phyloP scores from a whole-genome alignment of 2,329 filamentous ascomycete genomes.

The Stromatinia cepivora region DNA sequence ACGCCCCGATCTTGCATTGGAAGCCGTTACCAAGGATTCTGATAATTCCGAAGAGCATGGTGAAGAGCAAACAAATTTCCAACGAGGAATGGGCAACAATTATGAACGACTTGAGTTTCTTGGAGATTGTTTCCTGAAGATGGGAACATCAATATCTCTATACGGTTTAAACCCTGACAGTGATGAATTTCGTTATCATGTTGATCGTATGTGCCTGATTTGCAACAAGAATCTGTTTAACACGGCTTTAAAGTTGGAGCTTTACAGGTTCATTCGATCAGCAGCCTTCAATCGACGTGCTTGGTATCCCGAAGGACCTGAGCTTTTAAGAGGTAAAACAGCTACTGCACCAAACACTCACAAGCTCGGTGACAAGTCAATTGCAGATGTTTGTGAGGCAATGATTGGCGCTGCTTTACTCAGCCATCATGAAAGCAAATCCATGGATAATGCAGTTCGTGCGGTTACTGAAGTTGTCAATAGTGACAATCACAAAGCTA shows the following conservation, averaged over 20 bases:
- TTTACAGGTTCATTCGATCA: slow-evolving; percentile 80
- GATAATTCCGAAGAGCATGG: slow-evolving; percentile 77
- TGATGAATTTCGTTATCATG: slow-evolving; percentile 84
- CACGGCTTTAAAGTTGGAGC: slow-evolving; percentile 64
- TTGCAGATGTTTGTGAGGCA: slow-evolving; percentile 93
- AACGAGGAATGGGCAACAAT: slow-evolving; percentile 86
- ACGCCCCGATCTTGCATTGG: slow-evolving; percentile 69
- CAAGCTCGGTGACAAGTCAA: slow-evolving; percentile 78
- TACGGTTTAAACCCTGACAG: slow-evolving; percentile 75
- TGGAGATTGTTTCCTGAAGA: slow-evolving; percentile 92
- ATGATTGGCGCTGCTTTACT: slow-evolving; percentile 83
- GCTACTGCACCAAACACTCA: slow-evolving; percentile 59
- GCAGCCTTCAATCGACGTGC: slow-evolving; percentile 70
- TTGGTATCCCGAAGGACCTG: slow-evolving; percentile 86
- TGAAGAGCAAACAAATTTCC: slow-evolving; percentile 68
- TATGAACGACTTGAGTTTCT: slow-evolving; percentile 94
- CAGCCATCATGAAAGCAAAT: slow-evolving; percentile 43
- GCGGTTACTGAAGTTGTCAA: slow-evolving; percentile 70
- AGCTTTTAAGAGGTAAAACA: slow-evolving; percentile 71
- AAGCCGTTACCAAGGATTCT: slow-evolving; percentile 90
- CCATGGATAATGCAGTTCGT: slow-evolving; percentile 59
- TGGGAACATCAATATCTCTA: slow-evolving; percentile 87
- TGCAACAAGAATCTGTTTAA: slow-evolving; percentile 91
- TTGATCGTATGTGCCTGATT: slow-evolving; percentile 84
- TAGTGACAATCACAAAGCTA: slow-evolving; percentile 68